Conservation (phyloP, 164 flowering plant species). For the Macadamia tetraphylla region DNA sequence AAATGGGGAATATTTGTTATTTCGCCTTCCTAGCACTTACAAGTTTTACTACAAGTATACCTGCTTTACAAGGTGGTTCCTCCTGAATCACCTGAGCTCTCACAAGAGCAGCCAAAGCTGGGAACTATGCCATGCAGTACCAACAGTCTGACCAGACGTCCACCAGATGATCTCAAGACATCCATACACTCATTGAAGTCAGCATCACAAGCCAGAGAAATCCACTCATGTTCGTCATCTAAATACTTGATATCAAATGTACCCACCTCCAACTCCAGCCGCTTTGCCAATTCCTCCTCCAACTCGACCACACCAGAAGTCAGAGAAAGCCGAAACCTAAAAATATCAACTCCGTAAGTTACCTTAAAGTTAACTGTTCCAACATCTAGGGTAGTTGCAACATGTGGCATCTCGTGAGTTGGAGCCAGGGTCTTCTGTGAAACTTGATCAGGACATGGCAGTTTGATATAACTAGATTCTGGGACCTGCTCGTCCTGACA, state of each 20-base stretch:
- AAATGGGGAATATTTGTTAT: constrained; percentile 12
- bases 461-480: constrained; percentile 36
- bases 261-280: constrained; percentile 78
- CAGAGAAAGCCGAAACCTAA: constrained; percentile 56
- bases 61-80: constrained; percentile 16
- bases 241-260: constrained; percentile 79
- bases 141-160: constrained; percentile 53
- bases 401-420: constrained; percentile 19
- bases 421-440: constrained; percentile 24
- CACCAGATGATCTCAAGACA: constrained; percentile 47
- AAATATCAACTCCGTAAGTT: constrained; percentile 66
- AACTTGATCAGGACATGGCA: constrained; percentile 22
- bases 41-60: constrained; percentile 11
- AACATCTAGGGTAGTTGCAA: constrained; percentile 36
- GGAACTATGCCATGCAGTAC: constrained; percentile 55
- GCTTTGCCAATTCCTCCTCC: constrained; percentile 80
- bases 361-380: constrained; percentile 68
- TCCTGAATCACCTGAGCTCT: constrained; percentile 62
- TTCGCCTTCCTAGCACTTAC: constrained; percentile 19
- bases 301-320: constrained; percentile 51
- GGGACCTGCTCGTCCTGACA: constrained; percentile 38
- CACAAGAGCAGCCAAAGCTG: constrained; percentile 86
- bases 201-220: constrained; percentile 71
- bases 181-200: constrained; percentile 88
- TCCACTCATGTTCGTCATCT: constrained; percentile 91